These are phyloP conservation scores for Dissophora globulifera DNA, from an alignment of 192 early-diverging fungal species.

Conservation along the genomic window DNA sequence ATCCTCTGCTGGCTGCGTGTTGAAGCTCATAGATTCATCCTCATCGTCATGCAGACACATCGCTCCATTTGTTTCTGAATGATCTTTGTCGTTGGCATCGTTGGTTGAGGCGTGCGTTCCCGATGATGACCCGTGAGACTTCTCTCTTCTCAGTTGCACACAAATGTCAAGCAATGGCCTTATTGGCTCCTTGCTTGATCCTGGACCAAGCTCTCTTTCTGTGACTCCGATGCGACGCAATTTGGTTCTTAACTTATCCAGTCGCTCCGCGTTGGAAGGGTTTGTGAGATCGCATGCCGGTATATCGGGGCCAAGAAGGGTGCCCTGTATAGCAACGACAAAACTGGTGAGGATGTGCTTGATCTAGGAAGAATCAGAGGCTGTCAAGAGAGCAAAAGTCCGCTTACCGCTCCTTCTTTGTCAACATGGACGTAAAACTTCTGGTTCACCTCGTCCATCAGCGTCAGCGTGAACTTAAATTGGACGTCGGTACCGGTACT, in stretches of 20 bases:
- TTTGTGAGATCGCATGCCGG: slow-evolving; percentile 8
- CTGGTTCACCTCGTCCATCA: slow-evolving; percentile 26
- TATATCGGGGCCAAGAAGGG: slow-evolving; percentile 5
- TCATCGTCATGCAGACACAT: too few species aligned
- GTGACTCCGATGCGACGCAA: slow-evolving; percentile 15
- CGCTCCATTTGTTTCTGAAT: too few species aligned
- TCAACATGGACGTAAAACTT: slow-evolving; percentile 10
- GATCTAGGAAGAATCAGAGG: too few species aligned
- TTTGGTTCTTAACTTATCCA: neutral
- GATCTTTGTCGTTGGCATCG: too few species aligned
- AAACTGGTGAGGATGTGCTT: too few species aligned
- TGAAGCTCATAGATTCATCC: too few species aligned
- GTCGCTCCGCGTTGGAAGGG: neutral
- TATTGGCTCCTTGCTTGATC: neutral
- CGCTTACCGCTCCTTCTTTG: slow-evolving; percentile 24
- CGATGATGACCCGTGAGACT: too few species aligned
- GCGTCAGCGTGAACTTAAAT: slow-evolving; percentile 15
- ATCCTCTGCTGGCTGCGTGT: too few species aligned
- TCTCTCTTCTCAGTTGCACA: neutral
- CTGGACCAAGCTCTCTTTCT: neutral
- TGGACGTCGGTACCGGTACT: neutral
- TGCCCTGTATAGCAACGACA: neutral
- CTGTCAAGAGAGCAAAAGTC: too few species aligned
- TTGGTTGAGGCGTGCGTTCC: too few species aligned
- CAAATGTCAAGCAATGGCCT: slow-evolving; percentile 10